Evolutionary conservation across 306 rosid species (phyloP).

Genomic region (Castanospermum australe): DNA sequence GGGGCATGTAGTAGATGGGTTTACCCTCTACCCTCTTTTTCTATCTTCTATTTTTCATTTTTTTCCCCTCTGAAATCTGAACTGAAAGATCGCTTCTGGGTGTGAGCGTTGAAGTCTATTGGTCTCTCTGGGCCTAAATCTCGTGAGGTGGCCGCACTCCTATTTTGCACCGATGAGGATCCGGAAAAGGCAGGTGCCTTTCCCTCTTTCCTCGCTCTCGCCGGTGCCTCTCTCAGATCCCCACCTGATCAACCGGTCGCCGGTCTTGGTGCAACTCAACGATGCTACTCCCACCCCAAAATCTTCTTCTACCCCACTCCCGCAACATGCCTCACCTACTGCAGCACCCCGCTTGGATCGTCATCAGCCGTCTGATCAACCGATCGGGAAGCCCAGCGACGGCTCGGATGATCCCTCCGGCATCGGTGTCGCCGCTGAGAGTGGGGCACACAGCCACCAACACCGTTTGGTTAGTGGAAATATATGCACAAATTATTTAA

Average conservation of each 20-base stretch:
- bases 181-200: slow-evolving; percentile 64
- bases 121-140: slow-evolving; percentile 25
- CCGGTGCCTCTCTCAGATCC: slow-evolving; percentile 77
- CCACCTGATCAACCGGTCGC: slow-evolving; percentile 47
- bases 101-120: not conserved
- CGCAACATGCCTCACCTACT: not conserved
- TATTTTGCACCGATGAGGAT: slow-evolving; percentile 72
- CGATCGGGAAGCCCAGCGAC: slow-evolving; percentile 41
- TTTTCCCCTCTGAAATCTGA: slow-evolving; percentile 20
- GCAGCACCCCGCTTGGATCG: slow-evolving; percentile 25
- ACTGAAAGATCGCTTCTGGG: slow-evolving; percentile 29
- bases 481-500: not conserved
- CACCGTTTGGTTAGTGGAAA: slow-evolving; percentile 54
- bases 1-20: slow-evolving; percentile 26
- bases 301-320: slow-evolving; percentile 25
- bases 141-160: not conserved
- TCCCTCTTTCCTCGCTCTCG: slow-evolving; percentile 51
- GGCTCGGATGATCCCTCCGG: slow-evolving; percentile 41
- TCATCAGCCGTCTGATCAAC: slow-evolving; percentile 52
- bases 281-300: slow-evolving; percentile 16
- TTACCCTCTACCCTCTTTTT: not conserved
- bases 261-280: slow-evolving; percentile 71
- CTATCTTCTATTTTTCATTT: not conserved
- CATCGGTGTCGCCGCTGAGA: not conserved
- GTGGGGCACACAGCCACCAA: slow-evolving; percentile 40